Conservation (phyloP, 2,329 filamentous ascomycete species). For the Fusarium sp. region DNA sequence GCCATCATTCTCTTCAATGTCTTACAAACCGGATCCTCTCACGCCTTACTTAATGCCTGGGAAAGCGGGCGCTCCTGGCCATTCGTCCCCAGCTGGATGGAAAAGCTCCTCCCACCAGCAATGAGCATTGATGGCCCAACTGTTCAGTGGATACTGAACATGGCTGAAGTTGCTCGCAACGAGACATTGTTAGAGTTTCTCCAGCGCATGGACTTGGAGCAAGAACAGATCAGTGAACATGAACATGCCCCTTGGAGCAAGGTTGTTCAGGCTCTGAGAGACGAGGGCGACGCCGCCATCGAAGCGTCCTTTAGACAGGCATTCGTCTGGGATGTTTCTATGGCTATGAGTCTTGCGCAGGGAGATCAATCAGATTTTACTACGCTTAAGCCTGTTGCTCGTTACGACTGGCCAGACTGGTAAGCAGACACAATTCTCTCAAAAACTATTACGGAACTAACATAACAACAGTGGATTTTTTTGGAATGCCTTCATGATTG, state of each 20-base stretch:
- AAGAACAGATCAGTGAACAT: constrained; percentile 41
- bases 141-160: constrained; percentile 52
- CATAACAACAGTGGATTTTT: constrained; percentile 48
- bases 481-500: constrained; percentile 55
- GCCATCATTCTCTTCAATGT: constrained; percentile 52
- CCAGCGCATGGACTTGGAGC: constrained; percentile 42
- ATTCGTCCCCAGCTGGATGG: constrained; percentile 53
- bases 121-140: constrained; percentile 55
- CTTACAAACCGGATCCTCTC: constrained; percentile 46
- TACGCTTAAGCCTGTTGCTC: constrained; percentile 46
- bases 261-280: constrained; percentile 47
- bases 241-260: constrained; percentile 52
- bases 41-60: constrained; percentile 52
- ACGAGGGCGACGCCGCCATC: constrained; percentile 49
- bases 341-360: constrained; percentile 43
- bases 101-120: constrained; percentile 49
- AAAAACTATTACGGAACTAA: constrained; percentile 7
- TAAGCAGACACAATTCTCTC: constrained; percentile 35
- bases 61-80: constrained; percentile 53
- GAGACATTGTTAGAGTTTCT: constrained; percentile 49
- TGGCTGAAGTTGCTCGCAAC: constrained; percentile 40
- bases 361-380: constrained; percentile 35
- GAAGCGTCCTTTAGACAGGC: constrained; percentile 53
- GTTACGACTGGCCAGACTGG: constrained; percentile 56
- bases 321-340: constrained; percentile 55